These are phyloP conservation scores for Cryptococcus maquisensis DNA, from an alignment of 1,284 basidiomycete genomes.

Conservation along the genomic window DNA sequence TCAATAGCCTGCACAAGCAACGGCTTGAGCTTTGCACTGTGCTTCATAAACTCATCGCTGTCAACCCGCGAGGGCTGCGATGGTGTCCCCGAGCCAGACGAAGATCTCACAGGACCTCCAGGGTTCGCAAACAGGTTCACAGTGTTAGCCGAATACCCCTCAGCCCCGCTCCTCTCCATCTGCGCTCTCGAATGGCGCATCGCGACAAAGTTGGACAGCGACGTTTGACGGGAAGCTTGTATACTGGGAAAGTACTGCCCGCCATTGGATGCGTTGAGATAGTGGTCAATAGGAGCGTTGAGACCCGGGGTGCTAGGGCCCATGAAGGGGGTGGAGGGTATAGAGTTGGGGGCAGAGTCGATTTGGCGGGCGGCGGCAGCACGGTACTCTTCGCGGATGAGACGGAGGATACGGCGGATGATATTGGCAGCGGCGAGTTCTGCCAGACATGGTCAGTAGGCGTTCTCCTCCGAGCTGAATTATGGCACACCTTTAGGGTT, in stretches of 20 bases:
- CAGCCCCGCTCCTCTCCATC: conserved; percentile 37
- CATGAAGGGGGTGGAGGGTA: conserved; percentile 42
- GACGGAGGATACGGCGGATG: conserved; percentile 81
- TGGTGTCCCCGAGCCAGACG: conserved; percentile 6
- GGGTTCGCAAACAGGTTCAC: conserved; percentile 33
- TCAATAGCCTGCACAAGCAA: conserved; percentile 82
- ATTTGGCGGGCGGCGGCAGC: conserved; percentile 32
- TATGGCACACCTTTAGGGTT: conserved; percentile 79
- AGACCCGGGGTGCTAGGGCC: conserved; percentile 39
- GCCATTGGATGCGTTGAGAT: conserved; percentile 27
- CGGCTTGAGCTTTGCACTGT: conserved; percentile 48
- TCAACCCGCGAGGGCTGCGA: conserved; percentile 11
- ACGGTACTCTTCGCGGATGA: conserved; percentile 88
- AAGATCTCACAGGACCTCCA: conserved; percentile 6
- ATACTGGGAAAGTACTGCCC: conserved; percentile 7
- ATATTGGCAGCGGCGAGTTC: conserved; percentile 94
- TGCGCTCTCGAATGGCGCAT: conserved; percentile 47
- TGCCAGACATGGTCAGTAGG: conserved; percentile 35
- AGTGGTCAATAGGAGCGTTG: conserved; percentile 37
- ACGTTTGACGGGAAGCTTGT: conserved; percentile 24
- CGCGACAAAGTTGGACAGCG: conserved; percentile 47
- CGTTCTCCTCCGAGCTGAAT: neutral
- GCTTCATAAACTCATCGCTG: conserved; percentile 44
- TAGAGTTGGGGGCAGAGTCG: conserved; percentile 28
- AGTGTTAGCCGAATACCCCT: conserved; percentile 23